Conservation (phyloP, 192 early-diverging fungal species). For the Coemansia reversa region DNA sequence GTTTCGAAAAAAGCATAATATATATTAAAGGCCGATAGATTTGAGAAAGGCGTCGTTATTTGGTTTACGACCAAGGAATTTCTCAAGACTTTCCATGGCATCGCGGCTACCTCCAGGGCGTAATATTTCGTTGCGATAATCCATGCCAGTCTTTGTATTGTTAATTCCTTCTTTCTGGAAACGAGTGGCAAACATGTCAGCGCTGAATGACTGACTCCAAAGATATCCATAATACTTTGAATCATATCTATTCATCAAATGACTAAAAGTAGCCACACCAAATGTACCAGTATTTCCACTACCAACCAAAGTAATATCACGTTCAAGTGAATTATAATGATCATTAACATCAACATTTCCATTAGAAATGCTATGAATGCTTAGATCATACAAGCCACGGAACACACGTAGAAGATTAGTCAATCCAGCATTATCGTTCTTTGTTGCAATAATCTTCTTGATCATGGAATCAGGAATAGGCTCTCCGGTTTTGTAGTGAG, state of each 20-base stretch:
- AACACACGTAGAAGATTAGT: constrained; percentile 66
- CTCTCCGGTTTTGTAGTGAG: constrained; percentile 67
- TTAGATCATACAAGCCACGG: constrained; percentile 69
- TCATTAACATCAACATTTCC: constrained; percentile 36
- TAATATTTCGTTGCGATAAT: constrained; percentile 35
- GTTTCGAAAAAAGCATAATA: no score
- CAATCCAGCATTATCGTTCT: constrained; percentile 66
- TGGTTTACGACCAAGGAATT: constrained; percentile 65
- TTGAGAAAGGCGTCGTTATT: constrained; percentile 47
- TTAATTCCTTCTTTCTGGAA: constrained; percentile 59
- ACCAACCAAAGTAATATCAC: constrained; percentile 23
- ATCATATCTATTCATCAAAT: constrained; percentile 71
- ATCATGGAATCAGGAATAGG: constrained; percentile 66
- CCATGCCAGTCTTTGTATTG: constrained; percentile 3
- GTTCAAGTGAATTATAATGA: constrained; percentile 35
- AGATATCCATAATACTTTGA: constrained; percentile 72
- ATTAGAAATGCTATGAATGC: constrained; percentile 58
- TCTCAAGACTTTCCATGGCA: constrained; percentile 57
- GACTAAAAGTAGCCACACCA: constrained; percentile 54
- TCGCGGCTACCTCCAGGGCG: constrained; percentile 65
- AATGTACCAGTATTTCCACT: constrained; percentile 32
- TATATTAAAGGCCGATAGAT: constrained; percentile 52
- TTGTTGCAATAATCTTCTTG: constrained; percentile 57
- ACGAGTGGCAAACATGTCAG: constrained; percentile 74
- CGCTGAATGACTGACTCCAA: constrained; percentile 73